phyloP scores from a whole-genome alignment of 225 moss, liverwort and hornwort species.

The Sphagnum contortum region DNA sequence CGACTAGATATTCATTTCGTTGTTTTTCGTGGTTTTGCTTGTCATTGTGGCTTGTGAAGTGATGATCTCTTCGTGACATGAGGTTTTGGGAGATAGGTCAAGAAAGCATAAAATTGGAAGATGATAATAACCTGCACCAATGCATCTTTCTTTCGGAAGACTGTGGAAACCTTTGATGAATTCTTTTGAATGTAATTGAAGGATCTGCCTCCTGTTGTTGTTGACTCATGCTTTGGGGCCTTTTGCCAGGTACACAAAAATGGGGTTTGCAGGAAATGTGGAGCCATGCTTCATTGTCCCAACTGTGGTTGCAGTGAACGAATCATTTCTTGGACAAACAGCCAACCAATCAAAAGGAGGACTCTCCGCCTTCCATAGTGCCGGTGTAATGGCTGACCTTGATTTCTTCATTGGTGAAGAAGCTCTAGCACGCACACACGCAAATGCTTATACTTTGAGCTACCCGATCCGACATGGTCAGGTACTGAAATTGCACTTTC shows the following conservation, averaged over 20 bases:
- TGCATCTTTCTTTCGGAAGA: too few species aligned
- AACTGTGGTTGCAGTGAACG: conserved; percentile 84
- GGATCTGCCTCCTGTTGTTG: too few species aligned
- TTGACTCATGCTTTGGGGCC: too few species aligned
- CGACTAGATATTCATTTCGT: too few species aligned
- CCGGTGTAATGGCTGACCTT: conserved; percentile 92
- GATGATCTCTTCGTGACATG: too few species aligned
- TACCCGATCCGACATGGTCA: conserved; percentile 93
- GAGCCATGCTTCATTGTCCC: conserved; percentile 90
- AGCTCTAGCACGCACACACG: conserved; percentile 69
- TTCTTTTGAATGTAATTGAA: too few species aligned
- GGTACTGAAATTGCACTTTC: conserved; percentile 22
- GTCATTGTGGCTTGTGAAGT: too few species aligned
- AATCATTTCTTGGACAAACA: conserved; percentile 72
- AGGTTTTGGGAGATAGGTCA: too few species aligned
- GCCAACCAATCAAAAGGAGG: conserved; percentile 58
- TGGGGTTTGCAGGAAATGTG: conserved; percentile 96
- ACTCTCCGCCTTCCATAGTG: conserved; percentile 73
- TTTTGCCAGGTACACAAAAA: conserved; percentile 70
- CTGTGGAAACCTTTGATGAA: too few species aligned
- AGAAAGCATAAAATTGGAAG: too few species aligned
- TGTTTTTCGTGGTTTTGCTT: too few species aligned
- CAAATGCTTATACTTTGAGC: conserved; percentile 74
- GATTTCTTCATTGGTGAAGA: conserved; percentile 89
- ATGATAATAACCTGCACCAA: too few species aligned